These are phyloP conservation scores for Herpetospermum pedunculosum DNA, from an alignment of 306 rosid genomes.

Conservation along the genomic window DNA sequence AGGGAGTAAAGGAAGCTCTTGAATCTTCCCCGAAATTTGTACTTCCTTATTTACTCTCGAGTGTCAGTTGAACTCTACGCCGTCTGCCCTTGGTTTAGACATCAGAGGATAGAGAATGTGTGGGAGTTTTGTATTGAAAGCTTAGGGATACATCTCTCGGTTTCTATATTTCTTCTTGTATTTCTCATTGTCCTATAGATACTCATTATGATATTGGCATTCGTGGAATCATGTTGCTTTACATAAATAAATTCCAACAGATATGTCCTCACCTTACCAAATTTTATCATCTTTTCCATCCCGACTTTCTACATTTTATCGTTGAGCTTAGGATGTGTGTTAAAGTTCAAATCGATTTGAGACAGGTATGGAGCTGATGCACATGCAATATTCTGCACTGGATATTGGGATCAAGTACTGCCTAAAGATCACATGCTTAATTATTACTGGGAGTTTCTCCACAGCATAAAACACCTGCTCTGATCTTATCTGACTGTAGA, in stretches of 20 bases:
- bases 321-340: not conserved
- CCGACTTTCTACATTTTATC: not conserved
- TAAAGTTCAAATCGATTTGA: not conserved
- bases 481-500: not conserved
- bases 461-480: not conserved
- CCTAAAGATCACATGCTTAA: conserved; percentile 37
- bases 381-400: conserved; percentile 49
- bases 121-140: too few relatives aligned
- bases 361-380: conserved; percentile 62
- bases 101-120: not conserved
- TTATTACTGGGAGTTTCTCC: conserved; percentile 41
- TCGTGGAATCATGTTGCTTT: not conserved
- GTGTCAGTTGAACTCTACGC: not conserved
- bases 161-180: not conserved
- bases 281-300: not conserved
- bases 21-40: not conserved
- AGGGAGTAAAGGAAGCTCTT: not conserved
- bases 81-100: not conserved
- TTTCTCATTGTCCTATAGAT: not conserved
- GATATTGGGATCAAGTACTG: conserved; percentile 33
- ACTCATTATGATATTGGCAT: not conserved
- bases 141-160: not conserved
- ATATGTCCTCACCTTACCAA: not conserved
- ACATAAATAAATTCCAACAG: not conserved
- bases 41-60: not conserved